phyloP scores from a whole-genome alignment of 164 flowering plant species.

The Brasenia schreberi region DNA sequence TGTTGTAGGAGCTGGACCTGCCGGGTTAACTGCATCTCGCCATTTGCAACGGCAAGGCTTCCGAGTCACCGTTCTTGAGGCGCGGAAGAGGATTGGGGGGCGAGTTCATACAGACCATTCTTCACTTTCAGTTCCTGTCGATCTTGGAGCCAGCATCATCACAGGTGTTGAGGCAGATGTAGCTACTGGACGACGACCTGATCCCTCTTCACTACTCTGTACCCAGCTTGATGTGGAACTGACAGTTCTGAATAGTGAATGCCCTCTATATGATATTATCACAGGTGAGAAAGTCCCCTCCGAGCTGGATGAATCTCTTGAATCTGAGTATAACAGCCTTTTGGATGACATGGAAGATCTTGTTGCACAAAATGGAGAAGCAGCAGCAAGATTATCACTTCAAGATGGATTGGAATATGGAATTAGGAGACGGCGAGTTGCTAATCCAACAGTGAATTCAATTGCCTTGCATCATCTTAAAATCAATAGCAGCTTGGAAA shows the following conservation, averaged over 20 bases:
- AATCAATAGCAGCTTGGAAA: background rate
- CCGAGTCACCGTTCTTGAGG: slow-evolving; percentile 79
- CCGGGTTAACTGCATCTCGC: slow-evolving; percentile 95
- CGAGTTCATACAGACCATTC: slow-evolving; percentile 87
- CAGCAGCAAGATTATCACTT: slow-evolving; percentile 83
- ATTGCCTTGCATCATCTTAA: slow-evolving; percentile 7
- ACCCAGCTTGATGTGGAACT: slow-evolving; percentile 88
- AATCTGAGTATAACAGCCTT: slow-evolving; percentile 86
- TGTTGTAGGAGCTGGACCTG: slow-evolving; percentile 96
- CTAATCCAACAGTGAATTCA: slow-evolving; percentile 16
- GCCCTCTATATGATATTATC: slow-evolving; percentile 89
- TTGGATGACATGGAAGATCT: slow-evolving; percentile 91
- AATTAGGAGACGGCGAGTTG: slow-evolving; percentile 49
- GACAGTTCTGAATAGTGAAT: slow-evolving; percentile 85
- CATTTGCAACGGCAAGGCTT: slow-evolving; percentile 95
- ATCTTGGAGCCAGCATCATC: slow-evolving; percentile 98
- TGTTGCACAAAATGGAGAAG: slow-evolving; percentile 80
- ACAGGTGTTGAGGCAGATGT: slow-evolving; percentile 99
- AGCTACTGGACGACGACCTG: slow-evolving; percentile 87
- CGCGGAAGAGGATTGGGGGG: slow-evolving; percentile 83
- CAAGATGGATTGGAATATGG: slow-evolving; percentile 96
- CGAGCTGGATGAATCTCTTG: slow-evolving; percentile 83
- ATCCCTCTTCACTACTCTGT: slow-evolving; percentile 92
- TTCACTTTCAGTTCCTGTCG: slow-evolving; percentile 95
- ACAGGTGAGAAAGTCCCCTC: slow-evolving; percentile 82